phyloP scores from a whole-genome alignment of 768 basidiomycete species.

The Termitomyces sp. region DNA sequence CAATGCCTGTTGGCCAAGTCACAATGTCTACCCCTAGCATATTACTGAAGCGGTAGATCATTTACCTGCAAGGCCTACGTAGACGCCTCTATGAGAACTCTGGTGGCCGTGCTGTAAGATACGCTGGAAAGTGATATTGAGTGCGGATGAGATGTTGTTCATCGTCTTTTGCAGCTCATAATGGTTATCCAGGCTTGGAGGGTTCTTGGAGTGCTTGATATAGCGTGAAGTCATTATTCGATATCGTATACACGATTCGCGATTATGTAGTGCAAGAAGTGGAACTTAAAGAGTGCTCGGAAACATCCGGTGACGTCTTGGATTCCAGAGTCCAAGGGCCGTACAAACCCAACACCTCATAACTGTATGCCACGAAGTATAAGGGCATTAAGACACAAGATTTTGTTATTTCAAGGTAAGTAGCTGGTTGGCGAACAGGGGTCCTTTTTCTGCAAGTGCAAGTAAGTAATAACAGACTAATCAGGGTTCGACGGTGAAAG shows the following conservation, averaged over 20 bases:
- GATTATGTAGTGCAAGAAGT: not conserved
- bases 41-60: not conserved
- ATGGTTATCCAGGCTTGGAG: slow-evolving; percentile 10
- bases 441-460: not conserved
- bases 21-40: not conserved
- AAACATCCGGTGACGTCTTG: not conserved
- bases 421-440: not conserved
- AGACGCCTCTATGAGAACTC: slow-evolving; percentile 8
- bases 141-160: slow-evolving; percentile 3
- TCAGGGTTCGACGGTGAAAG: not conserved
- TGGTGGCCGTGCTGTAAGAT: slow-evolving; percentile 4
- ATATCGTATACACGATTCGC: not conserved
- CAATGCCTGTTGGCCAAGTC: slow-evolving; percentile 7
- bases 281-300: not conserved
- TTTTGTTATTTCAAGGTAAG: not conserved
- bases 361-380: not conserved
- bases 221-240: slow-evolving; percentile 14
- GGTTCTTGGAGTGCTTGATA: slow-evolving; percentile 10
- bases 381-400: not conserved
- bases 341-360: not conserved
- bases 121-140: slow-evolving; percentile 1
- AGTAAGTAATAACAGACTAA: not conserved
- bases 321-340: not conserved
- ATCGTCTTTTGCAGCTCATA: slow-evolving; percentile 10
- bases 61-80: slow-evolving; percentile 18